Evolutionary conservation across 768 basidiomycete species (phyloP), one percentile per base, ranked within the genome.

Genomic region (Xanthoconium purpureum): DNA sequence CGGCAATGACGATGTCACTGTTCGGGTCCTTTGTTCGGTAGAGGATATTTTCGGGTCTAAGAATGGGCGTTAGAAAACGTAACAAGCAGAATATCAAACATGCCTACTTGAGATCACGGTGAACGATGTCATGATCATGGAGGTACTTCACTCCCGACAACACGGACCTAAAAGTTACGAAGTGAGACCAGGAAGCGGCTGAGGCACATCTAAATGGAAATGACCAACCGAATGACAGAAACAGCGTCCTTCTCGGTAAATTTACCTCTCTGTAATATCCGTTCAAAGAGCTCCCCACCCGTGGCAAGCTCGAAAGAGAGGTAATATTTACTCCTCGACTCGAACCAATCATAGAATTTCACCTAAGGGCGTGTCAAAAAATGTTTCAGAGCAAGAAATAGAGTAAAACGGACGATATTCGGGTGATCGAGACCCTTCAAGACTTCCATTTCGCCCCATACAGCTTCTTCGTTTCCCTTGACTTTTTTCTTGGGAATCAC

Each of bases 301-400:
- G 84, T 80, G 0, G 94, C 96, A 10, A 98, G 87, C 71, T 98
- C 93, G 65, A 97, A 97, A 0, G 89, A 82, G n/a, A 98, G 84
- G 68, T 95, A 98, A 71, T 93, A 98, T 74, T 97, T 98, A 15
- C 87, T 81, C 60, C 94, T 79, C 10, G 90, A 93, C 67, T 98
- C 97, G 69, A 98, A 98, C 85, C 89, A 93, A 70, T 97, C 94
- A 71, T 88, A 95, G 66, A 97, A 94, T 68, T 95, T 96, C 54
- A 97, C 92, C 92, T 94, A 32, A n/a, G 42, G 45, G 1, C 43
- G 13, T 4, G 57, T 54, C 45, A 45, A 40, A 44, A 3, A 14
- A 33, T 20, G 11, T 44, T 17, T 42, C 24, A 4, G 24, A 11
- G 5, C 5, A 36, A 54, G 12, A 38, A n/a, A 47, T 14, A 15